Evolutionary conservation across 2,329 filamentous ascomycete species (phyloP).

Genomic region (Nemania sp.): DNA sequence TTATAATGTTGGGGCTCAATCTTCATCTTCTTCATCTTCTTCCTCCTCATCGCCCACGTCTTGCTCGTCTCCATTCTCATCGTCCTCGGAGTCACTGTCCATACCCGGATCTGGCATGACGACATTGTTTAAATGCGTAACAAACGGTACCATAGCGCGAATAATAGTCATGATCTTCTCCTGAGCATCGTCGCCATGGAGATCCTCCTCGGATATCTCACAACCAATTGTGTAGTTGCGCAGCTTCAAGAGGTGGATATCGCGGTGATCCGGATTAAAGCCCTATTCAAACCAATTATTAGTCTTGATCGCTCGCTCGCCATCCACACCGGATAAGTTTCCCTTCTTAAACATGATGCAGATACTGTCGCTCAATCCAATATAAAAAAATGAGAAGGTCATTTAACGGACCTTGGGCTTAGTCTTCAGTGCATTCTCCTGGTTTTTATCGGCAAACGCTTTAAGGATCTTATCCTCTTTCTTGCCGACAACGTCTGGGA

Average conservation of each 20-base stretch:
- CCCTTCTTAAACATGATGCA: background rate
- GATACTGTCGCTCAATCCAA: conserved; percentile 8
- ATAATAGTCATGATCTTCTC: conserved; percentile 74
- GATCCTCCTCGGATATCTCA: conserved; percentile 73
- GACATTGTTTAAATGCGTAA: conserved; percentile 77
- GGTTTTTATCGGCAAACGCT: conserved; percentile 78
- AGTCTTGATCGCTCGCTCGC: background rate
- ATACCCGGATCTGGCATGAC: conserved; percentile 75
- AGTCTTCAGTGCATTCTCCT: conserved; percentile 82
- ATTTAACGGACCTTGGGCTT: conserved; percentile 77
- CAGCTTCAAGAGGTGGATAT: conserved; percentile 84
- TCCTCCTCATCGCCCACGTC: conserved; percentile 28
- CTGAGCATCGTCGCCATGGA: conserved; percentile 72
- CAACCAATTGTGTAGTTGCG: conserved; percentile 80
- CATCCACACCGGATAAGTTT: background rate
- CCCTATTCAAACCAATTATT: conserved; percentile 63
- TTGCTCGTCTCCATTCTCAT: conserved; percentile 38
- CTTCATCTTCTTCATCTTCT: conserved; percentile 6
- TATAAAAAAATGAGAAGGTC: background rate
- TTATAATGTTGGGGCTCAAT: conserved; percentile 8
- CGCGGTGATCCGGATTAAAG: conserved; percentile 77
- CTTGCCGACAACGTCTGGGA: conserved; percentile 60
- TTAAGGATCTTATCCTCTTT: conserved; percentile 66
- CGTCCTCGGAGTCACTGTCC: conserved; percentile 56
- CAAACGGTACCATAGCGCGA: conserved; percentile 79